These are phyloP conservation scores for Nidularia pulvinata DNA, from an alignment of 768 basidiomycete species.

Conservation along the genomic window DNA sequence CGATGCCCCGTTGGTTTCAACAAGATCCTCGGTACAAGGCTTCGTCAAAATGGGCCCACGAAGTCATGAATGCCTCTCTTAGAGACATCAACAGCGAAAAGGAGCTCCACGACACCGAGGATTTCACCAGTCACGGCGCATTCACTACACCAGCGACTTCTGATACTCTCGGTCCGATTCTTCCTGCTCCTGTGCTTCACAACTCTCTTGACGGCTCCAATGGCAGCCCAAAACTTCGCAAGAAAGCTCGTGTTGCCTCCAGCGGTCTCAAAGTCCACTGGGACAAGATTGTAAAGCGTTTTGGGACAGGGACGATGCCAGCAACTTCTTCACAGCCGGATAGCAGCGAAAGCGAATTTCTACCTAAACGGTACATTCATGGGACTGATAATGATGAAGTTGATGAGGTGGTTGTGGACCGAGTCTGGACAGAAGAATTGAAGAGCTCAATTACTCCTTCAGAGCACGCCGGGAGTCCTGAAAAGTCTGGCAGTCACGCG, in stretches of 20 bases:
- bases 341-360: slow-evolving; percentile 37
- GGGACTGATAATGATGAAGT: slow-evolving; percentile 38
- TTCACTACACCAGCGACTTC: slow-evolving; percentile 21
- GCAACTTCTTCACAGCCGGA: slow-evolving; percentile 54
- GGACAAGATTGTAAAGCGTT: slow-evolving; percentile 50
- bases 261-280: slow-evolving; percentile 44
- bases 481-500: slow-evolving; percentile 43
- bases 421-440: slow-evolving; percentile 62
- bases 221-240: slow-evolving; percentile 27
- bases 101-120: slow-evolving; percentile 4
- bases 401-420: slow-evolving; percentile 77
- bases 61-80: slow-evolving; percentile 9
- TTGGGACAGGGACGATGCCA: slow-evolving; percentile 56
- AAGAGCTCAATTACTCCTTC: slow-evolving; percentile 53
- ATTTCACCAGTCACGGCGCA: too few relatives aligned
- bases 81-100: slow-evolving; percentile 4
- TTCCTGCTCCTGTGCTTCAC: slow-evolving; percentile 43
- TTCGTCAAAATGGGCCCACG: not conserved
- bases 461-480: slow-evolving; percentile 45
- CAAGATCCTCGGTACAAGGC: not conserved
- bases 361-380: slow-evolving; percentile 11
- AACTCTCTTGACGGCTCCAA: slow-evolving; percentile 15
- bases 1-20: not conserved
- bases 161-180: slow-evolving; percentile 20
- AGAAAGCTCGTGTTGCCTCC: slow-evolving; percentile 30